Base-by-base conservation (phyloP, 129 eudicot genomes). In the Tagetes erecta region DNA sequence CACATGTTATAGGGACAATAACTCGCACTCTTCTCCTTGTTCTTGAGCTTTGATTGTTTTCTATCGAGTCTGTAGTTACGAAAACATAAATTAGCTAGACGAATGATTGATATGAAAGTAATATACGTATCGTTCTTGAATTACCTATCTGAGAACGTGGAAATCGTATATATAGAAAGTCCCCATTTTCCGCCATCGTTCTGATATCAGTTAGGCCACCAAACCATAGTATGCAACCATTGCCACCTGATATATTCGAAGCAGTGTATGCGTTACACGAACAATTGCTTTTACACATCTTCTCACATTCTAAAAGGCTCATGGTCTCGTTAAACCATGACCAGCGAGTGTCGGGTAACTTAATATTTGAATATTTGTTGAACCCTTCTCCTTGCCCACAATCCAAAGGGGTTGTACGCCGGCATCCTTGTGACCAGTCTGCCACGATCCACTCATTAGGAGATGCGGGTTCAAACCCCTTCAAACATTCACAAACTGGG, bases 181-280 rank as follows among this genome's bases (percentile, higher is more conserved):
- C 27, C 27, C 27, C 27, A 20, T 20, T 20, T 20, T 20, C 27
- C 27, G 27, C 27, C 27, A 20, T 20, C 10, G 72, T 58, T 81
- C 73, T 81, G 45, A 64, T 64, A 70, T 81, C 78, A 55, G 82
- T 27, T 70, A 89, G 52, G 20, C 80, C 84, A 30, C 76, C 83
- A n/a, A 68, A 79, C 91, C 88, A 89, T n/a, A 77, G 55, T 74
- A 86, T 73, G 71, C 91, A 89, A 20, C 91, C 91, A 36, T 63
- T 80, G 1, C 95, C 82, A 0, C 80, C 77, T 1, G 77, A 71
- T 2, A 75, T 76, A 51, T 83, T 71, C 7, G 80, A 34, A 65
- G 74, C 65, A 12, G 86, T n/a, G 58, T 85, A 88, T 11, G 86
- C 86, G 36, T 42, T 36, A 57, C 95, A 88, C 10, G 83, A 76